phyloP scores from a whole-genome alignment of 2,329 filamentous ascomycete species.

The Leptoxyphium fumago region DNA sequence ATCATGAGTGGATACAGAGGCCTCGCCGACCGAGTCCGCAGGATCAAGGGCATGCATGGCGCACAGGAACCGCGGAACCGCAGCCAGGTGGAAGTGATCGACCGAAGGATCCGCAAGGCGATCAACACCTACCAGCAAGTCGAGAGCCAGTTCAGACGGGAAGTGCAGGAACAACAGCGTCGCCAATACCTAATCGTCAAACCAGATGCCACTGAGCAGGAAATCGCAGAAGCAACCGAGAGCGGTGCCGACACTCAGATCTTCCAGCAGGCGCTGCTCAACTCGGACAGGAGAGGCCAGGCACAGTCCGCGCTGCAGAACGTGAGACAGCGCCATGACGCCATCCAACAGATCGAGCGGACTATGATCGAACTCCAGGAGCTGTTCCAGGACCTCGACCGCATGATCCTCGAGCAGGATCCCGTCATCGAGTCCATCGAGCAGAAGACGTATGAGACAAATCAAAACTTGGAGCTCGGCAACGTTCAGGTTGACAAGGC shows the following conservation, averaged over 20 bases:
- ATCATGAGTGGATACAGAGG: constrained; percentile 73
- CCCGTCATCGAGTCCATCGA: constrained; percentile 67
- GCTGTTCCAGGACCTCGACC: constrained; percentile 81
- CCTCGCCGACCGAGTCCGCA: constrained; percentile 64
- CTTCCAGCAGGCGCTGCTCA: constrained; percentile 76
- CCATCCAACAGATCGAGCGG: constrained; percentile 80
- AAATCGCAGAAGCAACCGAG: constrained; percentile 65
- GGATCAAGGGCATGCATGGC: constrained; percentile 66
- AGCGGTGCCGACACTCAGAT: constrained; percentile 59
- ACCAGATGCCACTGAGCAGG: constrained; percentile 60
- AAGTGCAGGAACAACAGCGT: constrained; percentile 68
- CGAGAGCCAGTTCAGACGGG: constrained; percentile 67
- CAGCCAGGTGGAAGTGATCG: constrained; percentile 66
- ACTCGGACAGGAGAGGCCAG: constrained; percentile 66
- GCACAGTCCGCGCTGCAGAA: constrained; percentile 65
- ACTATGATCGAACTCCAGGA: constrained; percentile 78
- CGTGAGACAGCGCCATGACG: constrained; percentile 69
- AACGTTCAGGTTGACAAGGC: constrained; percentile 74
- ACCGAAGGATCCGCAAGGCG: constrained; percentile 63
- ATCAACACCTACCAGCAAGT: constrained; percentile 70
- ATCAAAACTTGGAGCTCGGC: constrained; percentile 69
- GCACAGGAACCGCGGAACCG: constrained; percentile 58
- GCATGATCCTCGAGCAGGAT: constrained; percentile 75
- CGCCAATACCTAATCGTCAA: constrained; percentile 73
- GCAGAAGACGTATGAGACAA: constrained; percentile 71